Base-by-base conservation (phyloP, 2,329 filamentous ascomycete genomes). In the Aspergillus neoniger region DNA sequence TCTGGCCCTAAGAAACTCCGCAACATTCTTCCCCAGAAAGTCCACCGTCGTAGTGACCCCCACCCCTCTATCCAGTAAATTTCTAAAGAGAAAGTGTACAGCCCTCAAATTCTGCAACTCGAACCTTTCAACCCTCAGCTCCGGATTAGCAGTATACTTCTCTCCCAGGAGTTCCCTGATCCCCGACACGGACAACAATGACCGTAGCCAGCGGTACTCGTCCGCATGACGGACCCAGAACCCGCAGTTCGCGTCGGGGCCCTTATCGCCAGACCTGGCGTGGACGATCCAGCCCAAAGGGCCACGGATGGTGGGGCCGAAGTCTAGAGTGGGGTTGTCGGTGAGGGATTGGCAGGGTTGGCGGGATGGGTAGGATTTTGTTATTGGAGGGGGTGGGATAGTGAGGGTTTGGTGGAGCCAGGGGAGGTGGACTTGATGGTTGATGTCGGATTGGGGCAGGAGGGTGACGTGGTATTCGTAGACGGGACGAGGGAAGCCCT, bases 181-280 rank as follows among this genome's bases (percentile, higher is more conserved):
- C n/a, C 64, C 67, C 2, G 64, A 36, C 3, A 58, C 57, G 2
- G 68, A 68, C 8, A 74, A 56, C 8, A 73, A 62, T 30, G 55
- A 64, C 7, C 72, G 73, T 5, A 81, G 69, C 77, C 79, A 82
- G 3, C 74, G 67, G 63, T 74, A 83, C 63, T 82, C 80, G 39
- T 80, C 76, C 1, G 62, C 63, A 23, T 71, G 63, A 1, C 75
- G 72, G 5, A 78, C 76, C 58, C 80, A 85, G 63, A 82, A 77
- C 0, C 80, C 80, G 9, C 81, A 72, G 57, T 82, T 82, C 30
- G 72, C 73, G 61, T 83, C 76, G 4, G 75, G 73, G 0, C 74
- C 79, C 57, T 82, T 83, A 58, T 83, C 81, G 0, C 77, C 77
- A 5, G 72, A 77, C 3, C 76, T 72, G 21, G 71, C 75, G 52